Evolutionary conservation across 345 rosid genomes (phyloP), one percentile per base, ranked within the genome.

Genomic region (Syzygium grande): DNA sequence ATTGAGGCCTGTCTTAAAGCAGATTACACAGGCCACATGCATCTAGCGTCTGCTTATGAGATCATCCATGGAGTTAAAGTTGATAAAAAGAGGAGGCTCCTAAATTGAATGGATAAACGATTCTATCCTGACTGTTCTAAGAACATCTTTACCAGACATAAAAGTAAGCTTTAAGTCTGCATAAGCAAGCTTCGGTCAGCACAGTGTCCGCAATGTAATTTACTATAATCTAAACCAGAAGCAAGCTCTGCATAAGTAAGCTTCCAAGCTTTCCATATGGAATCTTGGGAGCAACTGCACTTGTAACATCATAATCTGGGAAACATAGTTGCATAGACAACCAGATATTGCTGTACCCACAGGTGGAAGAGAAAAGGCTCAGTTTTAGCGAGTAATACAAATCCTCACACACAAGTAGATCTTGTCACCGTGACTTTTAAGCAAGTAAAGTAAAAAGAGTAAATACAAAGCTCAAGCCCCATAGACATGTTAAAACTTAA

Each of bases 381-480:
- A 4, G 0, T 73, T 73, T 73, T 5, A 5, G 6, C 4, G 11
- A 19, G 14, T 9, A 19, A 4, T 34, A 38, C 2, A 0, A 34
- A 34, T 73, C 27, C 27, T 23, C 34, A 73, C 49, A 73, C 65
- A 58, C 49, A 19, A 73, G 25, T 73, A 34, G 49, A 73, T 73
- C 49, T 38, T 38, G 49, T 73, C 49, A 73, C 80, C 15, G 0
- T 73, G 1, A 73, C 49, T 73, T 73, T 25, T 0, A 1, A 22
- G 78, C 38, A 65, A 65, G 80, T 73, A 19, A 34, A 73, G 25
- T 34, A 9, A 12, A 34, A 73, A 73, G 4, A 11, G 49, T 34
- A 34, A 34, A 49, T 19, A 73, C 15, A 13, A 73, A 61, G 38
- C 80, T 19, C 25, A 73, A 34, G 80, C 49, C 80, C 80, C 49